phyloP scores from a whole-genome alignment of 176 grass and related monocot species.

The Puccinellia tenuiflora region DNA sequence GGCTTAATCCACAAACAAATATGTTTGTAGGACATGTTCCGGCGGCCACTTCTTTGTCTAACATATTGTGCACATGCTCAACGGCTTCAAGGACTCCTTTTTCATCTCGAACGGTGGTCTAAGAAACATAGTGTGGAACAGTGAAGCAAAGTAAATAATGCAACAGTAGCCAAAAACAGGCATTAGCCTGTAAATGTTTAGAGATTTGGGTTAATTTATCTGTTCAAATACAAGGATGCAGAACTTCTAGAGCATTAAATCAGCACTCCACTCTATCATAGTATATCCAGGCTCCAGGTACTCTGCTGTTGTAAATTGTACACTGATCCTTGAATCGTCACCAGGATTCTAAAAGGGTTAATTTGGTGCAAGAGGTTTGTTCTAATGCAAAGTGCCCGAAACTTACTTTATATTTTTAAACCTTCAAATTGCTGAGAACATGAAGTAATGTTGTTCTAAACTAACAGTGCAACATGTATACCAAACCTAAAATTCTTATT shows the following conservation, averaged over 20 bases:
- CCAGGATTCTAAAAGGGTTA: neutral
- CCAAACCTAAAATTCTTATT: neutral
- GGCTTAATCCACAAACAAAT: conserved; percentile 59
- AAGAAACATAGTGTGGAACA: neutral
- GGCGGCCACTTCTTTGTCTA: conserved; percentile 42
- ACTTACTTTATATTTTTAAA: neutral
- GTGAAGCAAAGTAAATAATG: neutral
- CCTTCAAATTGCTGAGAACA: neutral
- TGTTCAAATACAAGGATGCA: neutral
- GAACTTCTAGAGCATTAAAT: neutral
- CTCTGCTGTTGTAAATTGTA: neutral
- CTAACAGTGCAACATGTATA: neutral
- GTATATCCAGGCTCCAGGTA: neutral
- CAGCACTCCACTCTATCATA: neutral
- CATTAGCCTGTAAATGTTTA: neutral
- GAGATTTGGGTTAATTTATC: neutral
- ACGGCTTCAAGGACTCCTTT: conserved; percentile 47
- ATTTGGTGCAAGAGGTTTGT: neutral
- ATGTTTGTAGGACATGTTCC: conserved; percentile 39
- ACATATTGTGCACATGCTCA: conserved; percentile 38
- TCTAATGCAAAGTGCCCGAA: neutral
- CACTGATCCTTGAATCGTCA: neutral
- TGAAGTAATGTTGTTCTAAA: neutral
- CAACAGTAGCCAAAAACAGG: no score
- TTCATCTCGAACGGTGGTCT: conserved; percentile 49